Base-by-base conservation (phyloP, 495 filamentous ascomycete genomes). In the Annulohypoxylon bovei region DNA sequence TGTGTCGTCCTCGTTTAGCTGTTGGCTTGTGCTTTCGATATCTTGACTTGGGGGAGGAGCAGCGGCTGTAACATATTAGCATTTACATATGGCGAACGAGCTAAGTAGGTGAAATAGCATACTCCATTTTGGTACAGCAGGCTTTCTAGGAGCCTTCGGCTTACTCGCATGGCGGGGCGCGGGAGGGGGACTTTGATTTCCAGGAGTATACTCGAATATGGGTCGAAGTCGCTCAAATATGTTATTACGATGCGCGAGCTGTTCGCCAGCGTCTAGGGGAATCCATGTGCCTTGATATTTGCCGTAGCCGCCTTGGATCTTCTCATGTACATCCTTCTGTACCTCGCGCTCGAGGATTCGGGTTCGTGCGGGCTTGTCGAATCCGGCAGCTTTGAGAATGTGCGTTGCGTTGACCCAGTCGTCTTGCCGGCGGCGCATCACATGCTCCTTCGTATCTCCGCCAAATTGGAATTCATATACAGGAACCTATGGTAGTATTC, bases 211-310 rank as follows among this genome's bases (percentile, higher is more conserved):
- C 77, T 98, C 93, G 80, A 99, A 95, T 68, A 99, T 95, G 33
- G 92, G 88, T 37, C 84, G 84, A 33, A 99, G 82, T 66, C 92
- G 92, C 8, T 94, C 88, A 49, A 93, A 88, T 53, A 98, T 87
- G 58, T 90, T 90, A 77, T 97, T 97, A 62, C 93, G 90, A 57
- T 90, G 87, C 23, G 95, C 95, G 6, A 99, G 90, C 71, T 85
- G 79, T 63, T 91, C 88, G 40, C 92, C 95, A 62, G 92, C 88
- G 27, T 90, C 86, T 22, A 99, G 86, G 6, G 95, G 95, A 23
- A 99, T 93, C 96, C 96, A 99, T 42, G 95, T 99, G 64, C 95
- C 94, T 83, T 99, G 95, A 72, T 98, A 99, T 87, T 98, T 99
- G 58, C 95, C 95, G 79, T 98, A 99, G 22, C 95, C 95, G 67